Conservation (phyloP, 257 asterid genomes). For the Galeopsis tetrahit region DNA sequence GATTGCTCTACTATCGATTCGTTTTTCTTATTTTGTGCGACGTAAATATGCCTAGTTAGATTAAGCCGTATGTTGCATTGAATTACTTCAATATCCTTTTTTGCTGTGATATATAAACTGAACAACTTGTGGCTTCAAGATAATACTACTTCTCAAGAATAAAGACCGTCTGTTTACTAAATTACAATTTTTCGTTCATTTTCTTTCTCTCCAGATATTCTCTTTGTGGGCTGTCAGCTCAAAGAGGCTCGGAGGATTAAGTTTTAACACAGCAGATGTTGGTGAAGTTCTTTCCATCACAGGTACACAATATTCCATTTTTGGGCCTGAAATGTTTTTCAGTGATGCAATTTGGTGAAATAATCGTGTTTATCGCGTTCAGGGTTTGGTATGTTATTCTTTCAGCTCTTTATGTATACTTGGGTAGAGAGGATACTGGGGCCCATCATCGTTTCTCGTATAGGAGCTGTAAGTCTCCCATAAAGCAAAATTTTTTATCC, state of each 20-base stretch:
- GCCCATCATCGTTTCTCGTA: conserved; percentile 62
- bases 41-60: background rate
- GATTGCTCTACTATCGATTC: background rate
- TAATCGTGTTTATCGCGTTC: conserved; percentile 29
- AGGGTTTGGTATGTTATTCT: conserved; percentile 75
- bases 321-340: background rate
- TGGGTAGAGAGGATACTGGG: conserved; percentile 62
- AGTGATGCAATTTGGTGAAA: background rate
- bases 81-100: background rate
- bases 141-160: conserved; percentile 3
- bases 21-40: background rate
- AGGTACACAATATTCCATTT: conserved; percentile 46
- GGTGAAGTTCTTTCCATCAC: conserved; percentile 81
- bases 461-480: conserved; percentile 63
- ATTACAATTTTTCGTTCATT: background rate
- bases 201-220: conserved; percentile 58
- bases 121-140: conserved; percentile 11
- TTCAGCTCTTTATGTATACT: conserved; percentile 73
- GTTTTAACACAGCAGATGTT: conserved; percentile 64
- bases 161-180: background rate
- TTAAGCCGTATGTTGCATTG: background rate
- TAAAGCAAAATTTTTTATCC: conserved; percentile 10
- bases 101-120: background rate
- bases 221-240: conserved; percentile 93
- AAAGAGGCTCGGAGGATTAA: conserved; percentile 69